Base-by-base conservation (phyloP, 2,329 filamentous ascomycete species). In the Alternaria brassicae region DNA sequence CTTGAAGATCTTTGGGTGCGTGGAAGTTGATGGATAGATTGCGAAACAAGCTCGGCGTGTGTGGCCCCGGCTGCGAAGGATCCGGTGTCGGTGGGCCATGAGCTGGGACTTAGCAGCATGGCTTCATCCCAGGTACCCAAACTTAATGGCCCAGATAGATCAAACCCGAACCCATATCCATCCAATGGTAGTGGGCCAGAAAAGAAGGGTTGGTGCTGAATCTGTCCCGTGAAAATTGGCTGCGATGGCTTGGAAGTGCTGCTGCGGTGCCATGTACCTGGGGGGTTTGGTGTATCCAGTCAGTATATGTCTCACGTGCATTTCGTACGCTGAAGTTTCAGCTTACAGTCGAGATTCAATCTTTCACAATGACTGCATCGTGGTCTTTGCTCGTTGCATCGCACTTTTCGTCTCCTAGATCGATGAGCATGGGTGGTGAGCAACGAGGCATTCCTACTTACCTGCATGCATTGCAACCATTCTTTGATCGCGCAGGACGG, bases 311-410 rank as follows among this genome's bases (percentile, higher is more conserved):
- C 37, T 40, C 10, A 39, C 37, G 9, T 23, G 8, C 17, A 39
- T 39, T 6, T 19, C 36, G 17, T 39, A 12, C 17, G 3, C 13
- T 39, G 36, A 21, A 21, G 17, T 21, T 21, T 39, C 17, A 21
- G 36, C 36, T 39, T 39, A 40, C 84, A 86, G 45, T 85, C 80
- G 23, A 86, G 76, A 58, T 83, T 83, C 48, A 85, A 78, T 39
- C 83, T 79, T 68, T 81, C 81, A 73, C 84, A 86, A 67, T 85
- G 84, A 50, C 77, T 81, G 68, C 84, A 86, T 17, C 81, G 71
- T 6, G 84, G 84, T 57, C 82, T 79, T 61, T 81, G 79, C 73
- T 86, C 83, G 65, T 85, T 82, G 69, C 84, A 86, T 63, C 83
- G 81, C 63, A 85, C 84, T 73, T 85, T 86, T 60, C 83, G 79